Evolutionary conservation across 2,329 filamentous ascomycete genomes (phyloP).

Genomic region (Monosporascus sp.): DNA sequence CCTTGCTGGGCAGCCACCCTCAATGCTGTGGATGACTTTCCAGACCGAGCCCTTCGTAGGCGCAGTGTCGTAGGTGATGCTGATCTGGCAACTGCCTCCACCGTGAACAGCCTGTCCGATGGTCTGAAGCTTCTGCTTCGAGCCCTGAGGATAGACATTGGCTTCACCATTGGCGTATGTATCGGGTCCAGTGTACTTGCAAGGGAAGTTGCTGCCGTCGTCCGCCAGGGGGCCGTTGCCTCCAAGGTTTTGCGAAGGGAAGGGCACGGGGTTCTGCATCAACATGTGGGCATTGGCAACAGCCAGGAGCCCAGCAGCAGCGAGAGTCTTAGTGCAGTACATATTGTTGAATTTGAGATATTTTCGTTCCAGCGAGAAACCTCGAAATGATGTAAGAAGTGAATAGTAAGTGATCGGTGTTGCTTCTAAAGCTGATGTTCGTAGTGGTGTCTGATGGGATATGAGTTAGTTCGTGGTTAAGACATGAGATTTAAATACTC

Average conservation of each 20-base stretch:
- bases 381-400: conserved; percentile 19
- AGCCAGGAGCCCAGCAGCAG: conserved; percentile 52
- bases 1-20: conserved; percentile 75
- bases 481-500: not conserved
- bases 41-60: conserved; percentile 65
- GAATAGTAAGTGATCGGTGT: conserved; percentile 17
- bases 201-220: conserved; percentile 70
- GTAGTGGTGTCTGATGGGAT: not conserved
- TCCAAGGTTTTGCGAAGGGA: conserved; percentile 27
- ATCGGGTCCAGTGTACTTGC: conserved; percentile 56
- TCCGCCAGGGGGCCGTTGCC: conserved; percentile 60
- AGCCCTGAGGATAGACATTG: conserved; percentile 62
- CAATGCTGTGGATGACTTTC: conserved; percentile 85
- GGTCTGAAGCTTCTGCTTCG: conserved; percentile 57
- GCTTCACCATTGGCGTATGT: conserved; percentile 41
- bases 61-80: conserved; percentile 70
- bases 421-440: not conserved
- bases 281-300: conserved; percentile 69
- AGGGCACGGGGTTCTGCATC: conserved; percentile 65
- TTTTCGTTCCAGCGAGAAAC: conserved; percentile 36
- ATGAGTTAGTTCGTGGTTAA: not conserved
- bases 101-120: conserved; percentile 74
- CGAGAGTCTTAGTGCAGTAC: conserved; percentile 43
- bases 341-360: conserved; percentile 38
- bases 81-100: conserved; percentile 88